Conservation (phyloP, 352 stramenopile species). For the Phytophthora europaea region DNA sequence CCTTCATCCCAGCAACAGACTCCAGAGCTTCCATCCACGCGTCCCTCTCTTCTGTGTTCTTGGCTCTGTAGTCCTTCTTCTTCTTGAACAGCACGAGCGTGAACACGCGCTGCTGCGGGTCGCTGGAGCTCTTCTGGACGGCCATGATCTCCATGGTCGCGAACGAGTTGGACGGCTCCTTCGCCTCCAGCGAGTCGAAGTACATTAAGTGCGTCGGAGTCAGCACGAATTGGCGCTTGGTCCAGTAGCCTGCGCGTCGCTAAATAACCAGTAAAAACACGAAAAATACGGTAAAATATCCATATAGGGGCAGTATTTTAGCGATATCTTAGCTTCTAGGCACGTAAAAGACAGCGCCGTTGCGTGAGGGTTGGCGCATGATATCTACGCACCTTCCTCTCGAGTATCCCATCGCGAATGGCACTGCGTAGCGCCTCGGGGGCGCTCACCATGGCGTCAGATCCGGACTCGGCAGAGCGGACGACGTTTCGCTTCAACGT, state of each 20-base stretch:
- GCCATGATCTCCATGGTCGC: constrained; percentile 75
- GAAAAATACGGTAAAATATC: neutral
- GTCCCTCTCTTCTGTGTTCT: constrained; percentile 65
- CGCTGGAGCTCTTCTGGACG: constrained; percentile 53
- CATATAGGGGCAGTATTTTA: constrained; percentile 3
- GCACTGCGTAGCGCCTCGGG: constrained; percentile 63
- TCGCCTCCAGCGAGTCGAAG: constrained; percentile 72
- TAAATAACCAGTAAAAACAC: constrained; percentile 32
- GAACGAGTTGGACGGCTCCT: constrained; percentile 51
- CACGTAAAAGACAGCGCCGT: neutral
- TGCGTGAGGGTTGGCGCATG: neutral
- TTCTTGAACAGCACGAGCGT: constrained; percentile 77
- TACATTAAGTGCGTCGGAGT: constrained; percentile 72
- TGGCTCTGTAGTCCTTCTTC: constrained; percentile 81
- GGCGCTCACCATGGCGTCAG: constrained; percentile 70
- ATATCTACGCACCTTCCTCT: constrained; percentile 59
- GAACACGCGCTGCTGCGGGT: constrained; percentile 60
- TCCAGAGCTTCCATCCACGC: constrained; percentile 75
- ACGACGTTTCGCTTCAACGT: constrained; percentile 46
- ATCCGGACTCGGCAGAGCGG: constrained; percentile 4
- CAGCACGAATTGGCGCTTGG: constrained; percentile 84
- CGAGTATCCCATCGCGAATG: constrained; percentile 66
- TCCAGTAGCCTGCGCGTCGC: constrained; percentile 80
- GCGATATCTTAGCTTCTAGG: constrained; percentile 13
- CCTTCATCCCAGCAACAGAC: constrained; percentile 70